Base-by-base conservation (phyloP, 2,329 filamentous ascomycete species). In the Venturia aucupariae region DNA sequence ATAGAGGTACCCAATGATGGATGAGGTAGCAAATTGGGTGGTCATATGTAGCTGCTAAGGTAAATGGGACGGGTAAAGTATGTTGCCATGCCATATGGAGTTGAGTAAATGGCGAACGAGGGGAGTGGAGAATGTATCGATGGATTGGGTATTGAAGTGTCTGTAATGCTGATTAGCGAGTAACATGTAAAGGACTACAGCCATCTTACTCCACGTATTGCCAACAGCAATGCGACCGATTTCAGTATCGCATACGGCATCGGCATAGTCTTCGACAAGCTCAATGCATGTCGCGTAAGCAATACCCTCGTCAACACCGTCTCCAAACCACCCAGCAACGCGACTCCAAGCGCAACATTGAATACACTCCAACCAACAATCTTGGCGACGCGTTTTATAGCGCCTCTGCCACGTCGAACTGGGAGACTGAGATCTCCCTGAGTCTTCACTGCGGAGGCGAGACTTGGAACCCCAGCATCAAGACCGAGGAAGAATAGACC, bases 121-220 rank as follows among this genome's bases (percentile, higher is more conserved):
- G 72, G 54, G 72, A 73, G 75, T 96, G 91, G 10, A 96, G 81
- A 32, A 88, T 66, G 71, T 83, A 83, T 62, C 89, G 86, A 76
- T 96, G 91, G 68, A 90, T 80, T 69, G 85, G 82, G 73, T 95
- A 96, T 65, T 86, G 84, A 13, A 92, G 72, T 7, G 85, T 70
- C 77, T 90, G 62, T 27, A 64, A 44, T 24, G 17, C 39, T 35
- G 62, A 38, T 27, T 55, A 17, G 41, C 19, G 15, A 30, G n/a
- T 22, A 65, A 54, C 57, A 39, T 27, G 4, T 3, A 48, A 22
- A 54, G 1, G 3, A 65, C 48, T 41, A 38, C 30, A 2, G 15
- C 17, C 17, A 51, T 59, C 76, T 71, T 72, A 85, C 80, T 70
- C 88, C 86, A 64, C 86, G 79, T n/a, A 82, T 66, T 1, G 84